A percentile compares a stretch with the other conserved stretches of the same genome.
Evolutionary conservation across 2,329 filamentous ascomycete genomes (phyloP).

Genomic region (Fusarium sp.): DNA sequence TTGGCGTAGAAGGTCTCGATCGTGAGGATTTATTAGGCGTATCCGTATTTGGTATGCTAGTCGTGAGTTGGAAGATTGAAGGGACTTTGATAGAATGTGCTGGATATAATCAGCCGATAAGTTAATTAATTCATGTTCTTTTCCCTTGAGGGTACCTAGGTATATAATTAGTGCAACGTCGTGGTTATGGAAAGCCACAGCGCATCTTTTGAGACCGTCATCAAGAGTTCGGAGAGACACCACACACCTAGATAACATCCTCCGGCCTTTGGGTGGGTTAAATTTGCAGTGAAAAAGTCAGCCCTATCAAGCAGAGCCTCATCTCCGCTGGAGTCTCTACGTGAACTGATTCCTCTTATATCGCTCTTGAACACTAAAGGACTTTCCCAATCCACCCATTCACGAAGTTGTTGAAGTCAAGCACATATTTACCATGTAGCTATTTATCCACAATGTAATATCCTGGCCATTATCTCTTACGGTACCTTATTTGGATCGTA

Average conservation of each 20-base stretch:
- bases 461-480: not conserved
- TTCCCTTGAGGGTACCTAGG: too few species aligned
- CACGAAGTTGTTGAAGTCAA: not conserved
- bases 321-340: not conserved
- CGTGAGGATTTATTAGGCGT: not conserved
- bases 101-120: not conserved
- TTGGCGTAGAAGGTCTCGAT: slow-evolving; percentile 3
- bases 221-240: too few species aligned
- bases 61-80: not conserved
- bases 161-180: too few species aligned
- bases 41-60: not conserved
- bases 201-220: too few species aligned
- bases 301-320: not conserved
- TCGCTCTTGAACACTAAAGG: not conserved
- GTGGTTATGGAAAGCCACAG: too few species aligned
- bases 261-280: not conserved
- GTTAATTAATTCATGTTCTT: rapidly evolving
- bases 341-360: not conserved
- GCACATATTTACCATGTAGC: not conserved
- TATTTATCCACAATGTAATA: not conserved
- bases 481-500: not conserved
- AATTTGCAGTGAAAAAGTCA: not conserved
- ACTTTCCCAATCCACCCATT: not conserved
- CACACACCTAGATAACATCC: not conserved
- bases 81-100: not conserved